Base-by-base conservation (phyloP, 192 early-diverging fungal genomes). In the Umbelopsis isabellina region DNA sequence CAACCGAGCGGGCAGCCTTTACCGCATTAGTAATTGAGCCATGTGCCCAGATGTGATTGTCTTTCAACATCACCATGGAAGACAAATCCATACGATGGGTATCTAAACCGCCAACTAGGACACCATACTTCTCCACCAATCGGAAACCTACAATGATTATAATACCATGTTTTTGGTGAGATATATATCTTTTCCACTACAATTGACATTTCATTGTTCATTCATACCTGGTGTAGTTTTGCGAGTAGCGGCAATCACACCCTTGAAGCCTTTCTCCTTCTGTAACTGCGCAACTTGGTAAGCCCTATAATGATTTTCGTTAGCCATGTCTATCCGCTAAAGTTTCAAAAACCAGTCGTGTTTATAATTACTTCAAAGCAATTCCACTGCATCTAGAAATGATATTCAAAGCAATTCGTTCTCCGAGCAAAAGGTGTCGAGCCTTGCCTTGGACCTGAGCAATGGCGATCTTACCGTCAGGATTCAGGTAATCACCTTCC, bases 11-110 rank as follows among this genome's bases (percentile, higher is more conserved):
- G 2, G 97, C 97, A 27, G 87, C 79, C 49, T 88, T 67, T 1
- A 98, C 92, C 8, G 97, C 96, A n/a, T 85, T 83, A 22, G 95
- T 95, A 72, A 99, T 97, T 0, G 95, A 97, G 0, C 97, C 93
- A 86, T 72, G 41, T 25, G 37, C 44, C 97, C 97, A 99, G 68
- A 99, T 91, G 72, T 99, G 97, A 83, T 99, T 98, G 83, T 99
- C 97, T 81, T 99, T 99, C 55, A 99, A 86, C 97, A 99, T 99
- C 65, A 99, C 92, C 95, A 98, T 97, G 16, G 93, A 89, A 4
- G 95, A 97, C 58, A 99, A 84, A 79, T 98, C 95, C 88, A 94
- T 91, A 46, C 97, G 95, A 79, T 99, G 97, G 0, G 94, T 96
- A 76, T 99, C 97, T 50, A 94, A 91, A 45, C 97, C 97, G 46